phyloP scores from a whole-genome alignment of 441 rosid genomes.

The Corymbia calophylla region DNA sequence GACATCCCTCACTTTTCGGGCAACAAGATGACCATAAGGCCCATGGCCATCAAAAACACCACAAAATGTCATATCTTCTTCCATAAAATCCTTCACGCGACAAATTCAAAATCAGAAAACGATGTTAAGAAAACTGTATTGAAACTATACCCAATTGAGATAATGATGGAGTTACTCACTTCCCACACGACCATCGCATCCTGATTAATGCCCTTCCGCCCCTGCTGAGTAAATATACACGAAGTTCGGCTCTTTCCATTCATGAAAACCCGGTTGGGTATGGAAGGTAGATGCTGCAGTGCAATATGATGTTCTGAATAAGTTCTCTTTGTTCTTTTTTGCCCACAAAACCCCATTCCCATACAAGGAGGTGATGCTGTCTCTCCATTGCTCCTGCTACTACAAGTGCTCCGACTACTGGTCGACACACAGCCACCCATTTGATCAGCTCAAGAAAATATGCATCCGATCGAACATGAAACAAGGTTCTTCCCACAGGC shows the following conservation, averaged over 20 bases:
- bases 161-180: constrained; percentile 39
- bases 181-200: constrained; percentile 99
- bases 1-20: constrained; percentile 89
- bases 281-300: constrained; percentile 51
- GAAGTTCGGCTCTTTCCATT: constrained; percentile 84
- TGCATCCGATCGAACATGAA: constrained; percentile 16
- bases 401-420: constrained; percentile 73
- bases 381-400: constrained; percentile 78
- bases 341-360: constrained; percentile 52
- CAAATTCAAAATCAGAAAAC: constrained; percentile 12
- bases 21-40: constrained; percentile 96
- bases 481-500: constrained; percentile 20
- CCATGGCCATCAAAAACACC: constrained; percentile 99
- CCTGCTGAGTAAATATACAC: constrained; percentile 96
- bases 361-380: constrained; percentile 32
- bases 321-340: constrained; percentile 65
- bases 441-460: constrained; percentile 23
- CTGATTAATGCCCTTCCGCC: constrained; percentile 95
- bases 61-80: constrained; percentile 82
- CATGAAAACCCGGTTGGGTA: constrained; percentile 63
- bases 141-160: background rate
- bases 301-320: constrained; percentile 56
- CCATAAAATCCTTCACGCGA: constrained; percentile 65
- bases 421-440: constrained; percentile 97
- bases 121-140: background rate